Conservation (phyloP, 257 asterid genomes). For the Coffea eugenioides region DNA sequence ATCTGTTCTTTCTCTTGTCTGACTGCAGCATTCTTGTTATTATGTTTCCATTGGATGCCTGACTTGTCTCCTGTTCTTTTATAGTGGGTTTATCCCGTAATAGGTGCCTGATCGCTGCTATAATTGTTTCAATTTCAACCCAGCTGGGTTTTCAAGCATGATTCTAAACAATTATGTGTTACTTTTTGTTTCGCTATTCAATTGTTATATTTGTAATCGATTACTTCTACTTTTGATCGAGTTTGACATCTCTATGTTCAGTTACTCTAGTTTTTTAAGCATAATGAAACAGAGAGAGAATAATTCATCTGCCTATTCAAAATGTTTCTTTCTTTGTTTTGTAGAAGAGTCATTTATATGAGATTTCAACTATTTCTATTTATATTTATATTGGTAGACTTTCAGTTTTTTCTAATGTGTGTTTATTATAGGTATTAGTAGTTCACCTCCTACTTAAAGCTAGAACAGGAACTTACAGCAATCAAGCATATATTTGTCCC, state of each 20-base stretch:
- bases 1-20: not conserved
- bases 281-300: not conserved
- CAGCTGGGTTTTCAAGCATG: not conserved
- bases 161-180: not conserved
- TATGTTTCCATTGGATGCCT: not conserved
- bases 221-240: not conserved
- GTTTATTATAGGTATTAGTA: not conserved
- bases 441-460: not conserved
- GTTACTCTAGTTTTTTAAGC: not conserved
- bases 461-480: not conserved
- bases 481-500: not conserved
- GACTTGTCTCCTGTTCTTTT: not conserved
- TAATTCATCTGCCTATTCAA: not conserved
- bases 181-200: not conserved
- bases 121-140: not conserved
- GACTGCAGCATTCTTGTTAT: not conserved
- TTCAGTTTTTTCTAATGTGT: not conserved
- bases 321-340: not conserved
- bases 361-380: not conserved
- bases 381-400: not conserved
- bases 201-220: not conserved
- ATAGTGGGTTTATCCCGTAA: not conserved
- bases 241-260: not conserved
- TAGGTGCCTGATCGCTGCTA: not conserved
- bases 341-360: not conserved